phyloP scores from a whole-genome alignment of 495 filamentous ascomycete genomes.

The Clavariopsis aquatica region DNA sequence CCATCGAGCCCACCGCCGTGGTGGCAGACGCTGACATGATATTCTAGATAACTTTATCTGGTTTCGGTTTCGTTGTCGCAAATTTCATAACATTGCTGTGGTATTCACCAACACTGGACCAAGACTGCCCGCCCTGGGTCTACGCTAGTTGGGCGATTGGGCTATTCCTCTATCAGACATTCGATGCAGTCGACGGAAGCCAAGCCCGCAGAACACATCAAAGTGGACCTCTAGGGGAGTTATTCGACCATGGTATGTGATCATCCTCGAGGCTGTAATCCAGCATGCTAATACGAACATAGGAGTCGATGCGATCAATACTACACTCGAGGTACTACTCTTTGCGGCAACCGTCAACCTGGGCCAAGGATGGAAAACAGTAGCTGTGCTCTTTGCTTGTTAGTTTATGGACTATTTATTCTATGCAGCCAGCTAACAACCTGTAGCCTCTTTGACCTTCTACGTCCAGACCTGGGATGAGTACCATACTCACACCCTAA shows the following conservation, averaged over 20 bases:
- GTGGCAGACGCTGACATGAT: background rate
- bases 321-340: constrained; percentile 86
- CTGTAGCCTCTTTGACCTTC: constrained; percentile 76
- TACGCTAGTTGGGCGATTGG: constrained; percentile 89
- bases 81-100: constrained; percentile 93
- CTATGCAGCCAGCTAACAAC: constrained; percentile 22
- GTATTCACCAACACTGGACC: constrained; percentile 93
- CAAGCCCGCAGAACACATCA: constrained; percentile 93
- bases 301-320: constrained; percentile 94
- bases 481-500: constrained; percentile 95
- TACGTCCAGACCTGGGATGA: constrained; percentile 99
- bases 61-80: constrained; percentile 85
- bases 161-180: constrained; percentile 95
- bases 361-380: constrained; percentile 87
- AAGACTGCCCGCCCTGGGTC: constrained; percentile 91
- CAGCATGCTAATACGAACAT: constrained; percentile 20
- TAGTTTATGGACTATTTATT: constrained; percentile 37
- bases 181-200: constrained; percentile 93
- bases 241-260: constrained; percentile 87
- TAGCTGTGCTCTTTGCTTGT: constrained; percentile 83
- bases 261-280: background rate
- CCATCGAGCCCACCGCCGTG: background rate
- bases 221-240: constrained; percentile 89
- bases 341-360: constrained; percentile 90
- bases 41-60: constrained; percentile 77